A percentile compares a stretch with the other conserved stretches of the same genome.
These are phyloP conservation scores for Phytopythium ostracodes DNA, from an alignment of 352 stramenopile genomes.

Conservation along the genomic window DNA sequence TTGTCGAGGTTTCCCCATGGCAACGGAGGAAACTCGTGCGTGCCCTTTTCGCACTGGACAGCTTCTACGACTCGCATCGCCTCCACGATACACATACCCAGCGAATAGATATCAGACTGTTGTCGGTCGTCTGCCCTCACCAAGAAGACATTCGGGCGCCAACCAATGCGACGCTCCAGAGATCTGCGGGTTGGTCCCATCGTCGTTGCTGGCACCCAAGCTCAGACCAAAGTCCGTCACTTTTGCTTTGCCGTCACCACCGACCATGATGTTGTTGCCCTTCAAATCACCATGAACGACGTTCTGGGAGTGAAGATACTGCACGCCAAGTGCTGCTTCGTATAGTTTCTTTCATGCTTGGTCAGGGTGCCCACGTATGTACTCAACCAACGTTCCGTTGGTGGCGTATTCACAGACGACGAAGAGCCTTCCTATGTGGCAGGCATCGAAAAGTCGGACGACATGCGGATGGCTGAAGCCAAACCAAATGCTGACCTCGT, in stretches of 20 bases:
- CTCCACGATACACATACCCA: slow-evolving; percentile 18
- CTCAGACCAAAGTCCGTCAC: slow-evolving; percentile 30
- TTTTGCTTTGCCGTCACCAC: slow-evolving; percentile 25
- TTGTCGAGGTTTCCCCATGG: not conserved
- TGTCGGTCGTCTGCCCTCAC: slow-evolving; percentile 1
- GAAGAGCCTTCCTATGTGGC: slow-evolving; percentile 23
- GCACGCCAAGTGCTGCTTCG: slow-evolving; percentile 22
- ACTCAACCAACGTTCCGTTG: slow-evolving; percentile 13
- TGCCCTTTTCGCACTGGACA: not conserved
- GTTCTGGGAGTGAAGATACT: slow-evolving; percentile 23
- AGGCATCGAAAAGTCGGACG: slow-evolving; percentile 29
- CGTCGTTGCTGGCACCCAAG: not conserved
- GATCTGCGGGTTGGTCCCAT: slow-evolving; percentile 8
- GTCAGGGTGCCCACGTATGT: slow-evolving; percentile 16
- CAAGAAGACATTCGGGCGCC: slow-evolving; percentile 12
- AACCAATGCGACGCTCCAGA: slow-evolving; percentile 19
- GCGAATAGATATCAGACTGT: slow-evolving; percentile 18
- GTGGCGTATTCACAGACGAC: slow-evolving; percentile 27
- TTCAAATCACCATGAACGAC: slow-evolving; percentile 39
- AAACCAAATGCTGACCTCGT: slow-evolving; percentile 28
- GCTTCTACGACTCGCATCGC: slow-evolving; percentile 4
- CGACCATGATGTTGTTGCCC: slow-evolving; percentile 28
- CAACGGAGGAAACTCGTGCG: not conserved
- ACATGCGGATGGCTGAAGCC: slow-evolving; percentile 27
- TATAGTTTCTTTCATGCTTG: slow-evolving; percentile 21